Conservation (phyloP, 257 asterid species). For the Solanum pimpinellifolium region DNA sequence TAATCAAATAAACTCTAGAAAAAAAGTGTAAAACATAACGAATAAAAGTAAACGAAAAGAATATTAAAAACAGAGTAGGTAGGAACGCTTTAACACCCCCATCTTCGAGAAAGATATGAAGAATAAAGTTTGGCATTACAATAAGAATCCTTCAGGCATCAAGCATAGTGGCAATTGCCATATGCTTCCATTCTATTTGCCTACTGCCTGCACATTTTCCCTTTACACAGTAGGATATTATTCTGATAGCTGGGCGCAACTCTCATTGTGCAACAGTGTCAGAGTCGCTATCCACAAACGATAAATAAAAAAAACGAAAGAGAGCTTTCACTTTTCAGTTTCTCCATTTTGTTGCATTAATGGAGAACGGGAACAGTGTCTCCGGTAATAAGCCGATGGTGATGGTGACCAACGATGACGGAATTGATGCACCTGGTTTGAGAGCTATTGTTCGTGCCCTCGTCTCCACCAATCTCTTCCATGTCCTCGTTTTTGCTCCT, state of each 20-base stretch:
- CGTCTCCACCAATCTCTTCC: constrained; percentile 54
- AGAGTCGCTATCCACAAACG: neutral
- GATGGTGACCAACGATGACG: constrained; percentile 91
- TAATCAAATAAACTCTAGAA: rapidly evolving
- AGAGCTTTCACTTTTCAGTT: neutral
- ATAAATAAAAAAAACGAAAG: neutral
- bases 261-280: neutral
- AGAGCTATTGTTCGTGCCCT: constrained; percentile 63
- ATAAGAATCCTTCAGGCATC: too few relatives aligned
- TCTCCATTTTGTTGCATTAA: neutral
- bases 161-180: too few relatives aligned
- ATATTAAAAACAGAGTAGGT: too few relatives aligned
- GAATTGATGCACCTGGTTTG: constrained; percentile 77
- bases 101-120: too few relatives aligned
- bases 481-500: constrained; percentile 81
- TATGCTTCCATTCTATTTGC: neutral
- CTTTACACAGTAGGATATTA: neutral
- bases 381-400: constrained; percentile 35
- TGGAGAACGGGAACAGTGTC: neutral
- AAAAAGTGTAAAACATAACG: too few relatives aligned
- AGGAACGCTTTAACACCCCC: too few relatives aligned
- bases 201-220: neutral
- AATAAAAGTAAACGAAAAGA: too few relatives aligned
- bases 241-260: neutral
- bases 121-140: too few relatives aligned